Base-by-base conservation (phyloP, 148 eudicot genomes). In the Nepenthes gracilis region DNA sequence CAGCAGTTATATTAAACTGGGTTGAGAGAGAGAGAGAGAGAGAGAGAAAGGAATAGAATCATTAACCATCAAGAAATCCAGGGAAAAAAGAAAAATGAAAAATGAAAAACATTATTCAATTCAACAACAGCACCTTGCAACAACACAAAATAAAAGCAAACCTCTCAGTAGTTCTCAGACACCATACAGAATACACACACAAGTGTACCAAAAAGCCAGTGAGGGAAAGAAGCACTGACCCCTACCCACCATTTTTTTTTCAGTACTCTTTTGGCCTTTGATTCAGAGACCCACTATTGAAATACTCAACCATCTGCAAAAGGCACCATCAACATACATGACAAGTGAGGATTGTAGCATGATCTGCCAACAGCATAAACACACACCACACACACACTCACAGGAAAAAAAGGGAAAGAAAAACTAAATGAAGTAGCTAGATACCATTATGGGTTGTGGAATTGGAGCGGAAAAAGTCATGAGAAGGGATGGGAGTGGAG, bases 221-320 rank as follows among this genome's bases (percentile, higher is more conserved):
- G 15, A 49, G 15, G 1, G 53, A 49, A n/a, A 45, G 11, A 49
- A 49, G 53, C 53, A 49, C 53, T 49, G 53, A 49, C 53, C 53
- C 53, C 61, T 64, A 61, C 83, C 78, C 80, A 67, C 73, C 70
- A 67, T 43, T 57, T 57, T 57, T 36, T 65, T 61, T 58, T 43
- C 3, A 11, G 53, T 49, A 49, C 53, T 49, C 10, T 49, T 49
- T 49, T 67, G 74, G 62, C 77, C 70, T 79, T 69, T 74, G 73
- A 64, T 67, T 65, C 78, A 57, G 63, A 74, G 72, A 64, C 54
- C 78, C 57, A 49, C 53, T n/a, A 49, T 12, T 49, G n/a, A 49
- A 49, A n/a, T 57, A 57, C 76, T 74, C 79, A 74, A 61, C 72
- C 71, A 36, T 75, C 81, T 74, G 81, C 77, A 73, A 62, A 56